These are phyloP conservation scores for Melastoma malabathricum DNA, from an alignment of 345 rosid genomes.

Conservation along the genomic window DNA sequence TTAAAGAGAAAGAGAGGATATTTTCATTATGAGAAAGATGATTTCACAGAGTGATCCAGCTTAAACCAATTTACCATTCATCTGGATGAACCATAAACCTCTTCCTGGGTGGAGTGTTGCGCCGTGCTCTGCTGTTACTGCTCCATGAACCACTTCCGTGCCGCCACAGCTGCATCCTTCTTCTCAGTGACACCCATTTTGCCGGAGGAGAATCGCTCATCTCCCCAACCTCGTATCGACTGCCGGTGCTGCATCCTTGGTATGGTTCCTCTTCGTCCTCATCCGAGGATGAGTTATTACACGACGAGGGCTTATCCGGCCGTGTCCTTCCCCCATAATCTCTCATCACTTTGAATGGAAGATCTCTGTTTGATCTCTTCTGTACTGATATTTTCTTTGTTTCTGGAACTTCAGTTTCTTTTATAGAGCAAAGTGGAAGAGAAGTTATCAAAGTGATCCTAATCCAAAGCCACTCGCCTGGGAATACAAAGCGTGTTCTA, in stretches of 20 bases:
- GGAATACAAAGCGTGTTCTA: too few species aligned
- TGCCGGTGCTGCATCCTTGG: background rate
- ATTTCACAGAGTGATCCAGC: too few species aligned
- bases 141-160: background rate
- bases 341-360: background rate
- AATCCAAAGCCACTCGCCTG: too few species aligned
- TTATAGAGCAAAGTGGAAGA: too few species aligned
- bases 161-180: background rate
- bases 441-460: too few species aligned
- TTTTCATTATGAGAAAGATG: too few species aligned
- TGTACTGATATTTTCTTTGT: too few species aligned
- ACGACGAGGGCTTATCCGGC: background rate
- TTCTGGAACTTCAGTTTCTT: too few species aligned
- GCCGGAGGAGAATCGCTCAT: background rate
- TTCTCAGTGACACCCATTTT: background rate
- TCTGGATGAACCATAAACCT: slow-evolving; percentile 17
- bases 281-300: too few species aligned
- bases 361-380: background rate
- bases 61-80: slow-evolving; percentile 11
- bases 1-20: too few species aligned
- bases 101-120: background rate
- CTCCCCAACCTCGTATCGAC: slow-evolving; percentile 3
- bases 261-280: slow-evolving; percentile 3
- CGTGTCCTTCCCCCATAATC: slow-evolving; percentile 3
- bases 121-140: too few species aligned